Evolutionary conservation across 106 monocot genomes (phyloP), one percentile per base, ranked within the genome.

Genomic region (Cymbidium sinense): DNA sequence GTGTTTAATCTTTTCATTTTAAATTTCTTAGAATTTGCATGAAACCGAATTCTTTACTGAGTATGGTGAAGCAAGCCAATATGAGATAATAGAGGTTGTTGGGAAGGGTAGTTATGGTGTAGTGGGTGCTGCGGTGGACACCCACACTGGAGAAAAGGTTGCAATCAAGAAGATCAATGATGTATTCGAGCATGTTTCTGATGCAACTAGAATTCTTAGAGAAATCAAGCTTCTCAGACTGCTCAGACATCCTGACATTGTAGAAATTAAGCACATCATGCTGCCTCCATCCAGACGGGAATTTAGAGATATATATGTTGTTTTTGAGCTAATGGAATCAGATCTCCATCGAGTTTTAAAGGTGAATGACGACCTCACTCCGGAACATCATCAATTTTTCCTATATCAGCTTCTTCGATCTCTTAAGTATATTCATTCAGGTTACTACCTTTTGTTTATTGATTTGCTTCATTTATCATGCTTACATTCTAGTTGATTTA

Each of bases 31-130:
- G 86, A 81, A 47, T 76, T 80, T 77, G 54, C 76, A 81, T 67
- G 85, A 89, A 77, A 77, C 70, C 37, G 87, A 88, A 13, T 87
- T 92, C 85, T 92, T 92, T 79, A 92, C 91, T 3, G 91, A 92
- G 77, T 92, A 89, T 79, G 86, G 89, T 34, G 91, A 92, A 77
- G 88, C 91, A 33, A 92, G 81, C 71, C 85, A 77, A 34, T 92
- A 87, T 70, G 84, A 92, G 70, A 87, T 92, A 69, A 88, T 87
- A 67, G 91, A 92, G 81, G 87, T 92, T 17, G 74, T 92, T 28
- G 91, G 91, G 23, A 92, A 92, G 75, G 91, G 91, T 37, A 92
- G 89, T 50, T 92, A 92, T 81, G 91, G 91, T 27, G 89, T 92
- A 41, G 89, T 92, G 31, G 91, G 82, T n/a, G 82, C 91, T 62